These are phyloP conservation scores for Eimeria necatrix DNA, from an alignment of 169 alveolate species.

Conservation along the genomic window DNA sequence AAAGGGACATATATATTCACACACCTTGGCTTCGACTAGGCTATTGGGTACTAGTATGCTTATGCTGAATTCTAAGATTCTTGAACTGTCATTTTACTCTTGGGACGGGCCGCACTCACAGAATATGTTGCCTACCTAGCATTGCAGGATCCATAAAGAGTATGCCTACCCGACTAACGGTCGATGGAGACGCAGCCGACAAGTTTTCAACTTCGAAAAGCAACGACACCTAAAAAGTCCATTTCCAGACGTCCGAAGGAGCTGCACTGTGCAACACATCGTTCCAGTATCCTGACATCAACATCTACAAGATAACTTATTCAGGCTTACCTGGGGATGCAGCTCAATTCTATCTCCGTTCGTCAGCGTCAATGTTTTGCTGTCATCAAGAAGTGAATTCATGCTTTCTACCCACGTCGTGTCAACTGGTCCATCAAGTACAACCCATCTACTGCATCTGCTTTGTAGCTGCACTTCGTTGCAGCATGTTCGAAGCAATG, in stretches of 20 bases:
- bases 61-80: neutral
- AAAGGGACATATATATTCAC: neutral
- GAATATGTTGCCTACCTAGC: conserved; percentile 89
- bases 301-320: neutral
- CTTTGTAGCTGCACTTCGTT: conserved; percentile 83
- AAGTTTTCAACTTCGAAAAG: conserved; percentile 97
- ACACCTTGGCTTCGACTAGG: neutral
- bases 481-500: conserved; percentile 90
- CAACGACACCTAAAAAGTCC: conserved; percentile 91
- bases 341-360: conserved; percentile 95
- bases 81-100: neutral
- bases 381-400: conserved; percentile 97
- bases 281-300: neutral
- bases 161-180: conserved; percentile 98
- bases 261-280: conserved; percentile 70
- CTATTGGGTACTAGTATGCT: neutral
- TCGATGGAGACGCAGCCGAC: conserved; percentile 97
- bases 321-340: conserved; percentile 88
- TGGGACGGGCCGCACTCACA: no score
- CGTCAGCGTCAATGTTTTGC: conserved; percentile 95
- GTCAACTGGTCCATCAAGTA: conserved; percentile 97
- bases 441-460: conserved; percentile 93
- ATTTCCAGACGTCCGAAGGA: neutral
- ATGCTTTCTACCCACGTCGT: conserved; percentile 98
- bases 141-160: conserved; percentile 94